Base-by-base conservation (phyloP, 371 early-diverging fungal species). In the Actinomortierella wolfii region DNA sequence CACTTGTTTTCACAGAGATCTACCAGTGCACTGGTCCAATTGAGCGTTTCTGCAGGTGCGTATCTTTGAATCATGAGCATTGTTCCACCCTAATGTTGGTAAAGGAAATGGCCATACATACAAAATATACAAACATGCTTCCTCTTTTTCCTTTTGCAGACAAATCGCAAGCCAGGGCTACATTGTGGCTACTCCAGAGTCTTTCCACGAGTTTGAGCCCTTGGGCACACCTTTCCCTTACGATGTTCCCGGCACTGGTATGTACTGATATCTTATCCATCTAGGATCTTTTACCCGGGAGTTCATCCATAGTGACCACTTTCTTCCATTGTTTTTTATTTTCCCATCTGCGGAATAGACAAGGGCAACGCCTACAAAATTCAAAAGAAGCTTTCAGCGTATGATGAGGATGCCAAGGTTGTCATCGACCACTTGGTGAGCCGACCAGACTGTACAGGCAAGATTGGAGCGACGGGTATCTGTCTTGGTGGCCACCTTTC, bases 401-500 rank as follows among this genome's bases (percentile, higher is more conserved):
- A 84, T 49, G 85, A 84, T 46, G 78, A 79, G 64, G 85, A 84
- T 39, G 81, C 83, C 11, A 81, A 70, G 9, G 54, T 76, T 11
- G 69, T 76, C 28, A 71, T 84, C 48, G 80, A 82, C 67, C 70
- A 63, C 48, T 50, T 84, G 40, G 43, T 65, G 43, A 47, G 58
- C 18, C 83, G 79, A 52, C 68, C 81, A 3, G 79, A 79, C 50
- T 81, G 82, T 54, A 81, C 76, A 25, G 82, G 83, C 51, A 74
- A 71, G 56, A 76, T 84, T 47, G 82, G 84, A 7, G 76, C 71
- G 14, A 71, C 78, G 5, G 78, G 83, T 25, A 84, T 84, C 80
- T 84, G 84, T 54, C 76, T 84, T 8, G 84, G 84, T 2, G 84
- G 84, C 48, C 84, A 84, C 51, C 60, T 84, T 23, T 81, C 83